phyloP scores from a whole-genome alignment of 2,329 filamentous ascomycete genomes.

The Lojkania enalia region DNA sequence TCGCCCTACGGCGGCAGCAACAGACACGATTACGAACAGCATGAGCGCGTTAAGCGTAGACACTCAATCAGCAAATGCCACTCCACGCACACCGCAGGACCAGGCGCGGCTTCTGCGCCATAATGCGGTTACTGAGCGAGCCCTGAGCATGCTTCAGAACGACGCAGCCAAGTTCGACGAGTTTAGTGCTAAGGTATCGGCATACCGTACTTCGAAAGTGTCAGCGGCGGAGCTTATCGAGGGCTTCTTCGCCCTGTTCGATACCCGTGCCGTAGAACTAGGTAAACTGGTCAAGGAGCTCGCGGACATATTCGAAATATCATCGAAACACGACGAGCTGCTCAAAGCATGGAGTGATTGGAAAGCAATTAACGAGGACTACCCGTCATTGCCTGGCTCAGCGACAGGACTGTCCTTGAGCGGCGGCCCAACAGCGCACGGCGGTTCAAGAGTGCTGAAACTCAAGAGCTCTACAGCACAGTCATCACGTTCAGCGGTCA shows the following conservation, averaged over 20 bases:
- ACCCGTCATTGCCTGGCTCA: slow-evolving; percentile 79
- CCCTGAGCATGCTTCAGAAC: slow-evolving; percentile 77
- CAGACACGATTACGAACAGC: slow-evolving; percentile 24
- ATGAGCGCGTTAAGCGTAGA: slow-evolving; percentile 40
- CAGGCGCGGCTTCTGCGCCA: slow-evolving; percentile 81
- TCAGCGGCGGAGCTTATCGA: slow-evolving; percentile 80
- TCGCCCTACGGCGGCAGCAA: slow-evolving; percentile 28
- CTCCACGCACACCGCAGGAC: slow-evolving; percentile 67
- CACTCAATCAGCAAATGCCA: slow-evolving; percentile 17
- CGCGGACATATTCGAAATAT: slow-evolving; percentile 88
- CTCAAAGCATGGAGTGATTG: slow-evolving; percentile 91
- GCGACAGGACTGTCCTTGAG: slow-evolving; percentile 50
- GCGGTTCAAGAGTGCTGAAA: slow-evolving; percentile 66
- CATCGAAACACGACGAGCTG: slow-evolving; percentile 70
- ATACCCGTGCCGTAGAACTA: slow-evolving; percentile 76
- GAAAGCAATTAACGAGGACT: slow-evolving; percentile 95
- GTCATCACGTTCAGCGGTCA: slow-evolving; percentile 64
- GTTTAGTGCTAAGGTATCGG: slow-evolving; percentile 80
- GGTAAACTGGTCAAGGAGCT: slow-evolving; percentile 90
- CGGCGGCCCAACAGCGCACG: slow-evolving; percentile 50
- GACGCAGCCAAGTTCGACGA: slow-evolving; percentile 72
- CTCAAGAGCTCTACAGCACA: slow-evolving; percentile 71
- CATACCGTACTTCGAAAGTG: slow-evolving; percentile 71
- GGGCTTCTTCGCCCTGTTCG: slow-evolving; percentile 83
- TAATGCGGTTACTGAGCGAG: slow-evolving; percentile 81